phyloP scores from a whole-genome alignment of 2,329 filamentous ascomycete genomes.

The Zopfia rhizophila region DNA sequence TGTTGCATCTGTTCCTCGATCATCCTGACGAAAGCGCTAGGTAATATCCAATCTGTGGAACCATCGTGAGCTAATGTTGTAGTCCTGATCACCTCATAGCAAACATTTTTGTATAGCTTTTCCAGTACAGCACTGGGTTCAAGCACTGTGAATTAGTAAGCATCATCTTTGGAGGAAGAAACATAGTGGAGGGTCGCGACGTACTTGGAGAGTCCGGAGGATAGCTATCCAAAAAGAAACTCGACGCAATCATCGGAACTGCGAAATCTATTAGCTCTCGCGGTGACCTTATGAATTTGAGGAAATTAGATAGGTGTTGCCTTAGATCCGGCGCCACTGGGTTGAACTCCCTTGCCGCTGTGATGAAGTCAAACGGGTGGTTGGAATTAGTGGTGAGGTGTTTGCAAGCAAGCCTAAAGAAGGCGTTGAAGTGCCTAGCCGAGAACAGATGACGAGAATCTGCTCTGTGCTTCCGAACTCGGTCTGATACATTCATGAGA shows the following conservation, averaged over 20 bases:
- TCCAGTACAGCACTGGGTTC: no score
- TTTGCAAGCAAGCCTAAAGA: slow-evolving; percentile 26
- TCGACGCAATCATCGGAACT: slow-evolving; percentile 33
- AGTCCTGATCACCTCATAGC: no score
- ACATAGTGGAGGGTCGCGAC: no score
- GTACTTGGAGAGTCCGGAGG: no score
- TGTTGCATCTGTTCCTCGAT: no score
- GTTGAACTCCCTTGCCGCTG: slow-evolving; percentile 28
- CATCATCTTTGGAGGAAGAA: no score
- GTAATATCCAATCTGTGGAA: no score
- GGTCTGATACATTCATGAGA: slow-evolving; percentile 28
- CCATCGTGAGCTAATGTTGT: no score
- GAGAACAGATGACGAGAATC: slow-evolving; percentile 29
- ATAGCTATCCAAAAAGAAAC: slow-evolving; percentile 37
- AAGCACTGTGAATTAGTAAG: no score
- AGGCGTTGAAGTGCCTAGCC: slow-evolving; percentile 28
- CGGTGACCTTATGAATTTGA: slow-evolving; percentile 25
- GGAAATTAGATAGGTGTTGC: slow-evolving; percentile 31
- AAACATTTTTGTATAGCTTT: no score
- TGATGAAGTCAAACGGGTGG: slow-evolving; percentile 34
- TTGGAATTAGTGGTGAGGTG: slow-evolving; percentile 21
- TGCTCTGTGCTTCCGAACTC: slow-evolving; percentile 24
- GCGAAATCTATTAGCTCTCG: slow-evolving; percentile 32
- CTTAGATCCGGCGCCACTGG: slow-evolving; percentile 27
- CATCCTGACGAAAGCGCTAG: no score